phyloP scores from a whole-genome alignment of 495 filamentous ascomycete genomes.

The Lasiosphaeris hirsuta region DNA sequence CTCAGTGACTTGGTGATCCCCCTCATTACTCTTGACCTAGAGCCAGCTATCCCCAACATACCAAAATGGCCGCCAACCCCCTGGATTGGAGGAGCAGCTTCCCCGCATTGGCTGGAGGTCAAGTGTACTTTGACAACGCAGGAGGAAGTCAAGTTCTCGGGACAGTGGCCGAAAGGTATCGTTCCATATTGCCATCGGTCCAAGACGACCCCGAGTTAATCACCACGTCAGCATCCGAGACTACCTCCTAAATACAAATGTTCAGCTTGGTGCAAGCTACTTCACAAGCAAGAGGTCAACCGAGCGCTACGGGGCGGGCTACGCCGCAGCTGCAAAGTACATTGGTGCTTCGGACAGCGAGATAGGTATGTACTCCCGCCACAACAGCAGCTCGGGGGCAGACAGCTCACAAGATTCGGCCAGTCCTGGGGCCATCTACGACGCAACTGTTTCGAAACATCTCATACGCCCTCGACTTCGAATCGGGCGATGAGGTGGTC shows the following conservation, averaged over 20 bases:
- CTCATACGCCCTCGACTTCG: constrained; percentile 55
- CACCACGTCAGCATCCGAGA: constrained; percentile 51
- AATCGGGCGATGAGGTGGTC: constrained; percentile 60
- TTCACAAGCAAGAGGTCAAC: constrained; percentile 52
- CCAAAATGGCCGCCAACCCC: neutral
- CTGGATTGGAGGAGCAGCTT: constrained; percentile 61
- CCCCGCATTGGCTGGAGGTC: constrained; percentile 60
- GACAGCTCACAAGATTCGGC: neutral
- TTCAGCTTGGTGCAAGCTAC: constrained; percentile 70
- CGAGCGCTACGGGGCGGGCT: constrained; percentile 50
- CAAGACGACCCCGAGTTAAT: neutral
- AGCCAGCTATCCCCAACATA: too few relatives aligned
- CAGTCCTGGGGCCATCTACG: constrained; percentile 64
- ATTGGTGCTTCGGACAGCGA: constrained; percentile 62
- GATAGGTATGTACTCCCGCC: constrained; percentile 43
- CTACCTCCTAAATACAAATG: constrained; percentile 65
- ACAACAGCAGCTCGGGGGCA: neutral
- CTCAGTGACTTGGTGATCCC: too few relatives aligned
- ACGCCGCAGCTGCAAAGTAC: constrained; percentile 60
- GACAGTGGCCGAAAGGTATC: constrained; percentile 62
- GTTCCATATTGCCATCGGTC: constrained; percentile 2
- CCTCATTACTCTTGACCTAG: neutral
- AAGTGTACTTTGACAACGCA: constrained; percentile 73
- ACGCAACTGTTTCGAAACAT: constrained; percentile 74
- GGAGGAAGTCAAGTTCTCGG: constrained; percentile 68